Percentiles rank a stretch among this genome's conserved stretches.
These are phyloP conservation scores for Solanum bukasovii DNA, from an alignment of 257 asterid species.

Conservation along the genomic window DNA sequence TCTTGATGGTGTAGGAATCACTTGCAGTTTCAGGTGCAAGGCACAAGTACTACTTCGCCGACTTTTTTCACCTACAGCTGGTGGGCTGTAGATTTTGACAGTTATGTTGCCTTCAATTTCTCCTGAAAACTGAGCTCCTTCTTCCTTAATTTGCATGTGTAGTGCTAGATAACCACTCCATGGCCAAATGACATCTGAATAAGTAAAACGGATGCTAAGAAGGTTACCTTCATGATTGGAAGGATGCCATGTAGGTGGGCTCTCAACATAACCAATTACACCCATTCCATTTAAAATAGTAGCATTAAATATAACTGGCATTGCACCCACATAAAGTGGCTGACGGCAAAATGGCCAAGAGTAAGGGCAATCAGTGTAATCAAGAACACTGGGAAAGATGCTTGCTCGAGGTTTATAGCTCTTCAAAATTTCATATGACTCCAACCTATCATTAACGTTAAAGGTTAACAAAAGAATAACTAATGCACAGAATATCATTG, in stretches of 20 bases:
- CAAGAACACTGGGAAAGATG: conserved; percentile 86
- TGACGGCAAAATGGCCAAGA: conserved; percentile 99
- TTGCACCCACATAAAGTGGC: conserved; percentile 89
- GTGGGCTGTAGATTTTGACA: conserved; percentile 67
- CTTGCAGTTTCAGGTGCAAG: conserved; percentile 66
- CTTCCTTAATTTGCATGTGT: conserved; percentile 94
- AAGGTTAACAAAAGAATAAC: conserved; percentile 2
- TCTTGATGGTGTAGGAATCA: conserved; percentile 84
- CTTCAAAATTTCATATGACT: conserved; percentile 68
- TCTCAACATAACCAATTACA: conserved; percentile 67
- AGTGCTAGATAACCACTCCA: conserved; percentile 94
- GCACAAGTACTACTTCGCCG: conserved; percentile 57
- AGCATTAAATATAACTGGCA: conserved; percentile 86
- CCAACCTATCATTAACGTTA: conserved; percentile 40
- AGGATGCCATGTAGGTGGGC: conserved; percentile 87
- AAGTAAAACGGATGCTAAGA: conserved; percentile 71
- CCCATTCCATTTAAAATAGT: conserved; percentile 96
- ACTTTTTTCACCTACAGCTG: conserved; percentile 53
- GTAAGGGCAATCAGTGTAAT: conserved; percentile 88
- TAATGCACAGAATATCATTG: not conserved
- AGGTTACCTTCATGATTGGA: conserved; percentile 72
- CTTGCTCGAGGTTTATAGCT: conserved; percentile 89
- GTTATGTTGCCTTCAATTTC: conserved; percentile 80
- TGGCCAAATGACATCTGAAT: conserved; percentile 90
- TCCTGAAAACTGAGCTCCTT: conserved; percentile 79